A percentile compares a stretch with the other conserved stretches of the same genome.
phyloP scores from a whole-genome alignment of 768 basidiomycete genomes.

The Fomitopsis serialis region DNA sequence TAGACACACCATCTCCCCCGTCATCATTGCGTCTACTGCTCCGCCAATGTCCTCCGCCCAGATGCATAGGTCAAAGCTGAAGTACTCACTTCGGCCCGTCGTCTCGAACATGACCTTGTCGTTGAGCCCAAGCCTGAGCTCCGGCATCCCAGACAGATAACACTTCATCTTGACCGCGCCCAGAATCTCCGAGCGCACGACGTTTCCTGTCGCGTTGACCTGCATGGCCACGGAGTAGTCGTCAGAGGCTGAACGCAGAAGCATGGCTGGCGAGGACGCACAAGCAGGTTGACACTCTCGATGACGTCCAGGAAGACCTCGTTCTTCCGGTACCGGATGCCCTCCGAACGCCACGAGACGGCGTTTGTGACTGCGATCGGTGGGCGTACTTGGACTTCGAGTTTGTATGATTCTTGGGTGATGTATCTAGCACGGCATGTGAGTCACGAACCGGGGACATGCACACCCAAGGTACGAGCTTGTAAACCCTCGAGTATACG shows the following conservation, averaged over 20 bases:
- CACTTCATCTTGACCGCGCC: slow-evolving; percentile 99
- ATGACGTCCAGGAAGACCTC: slow-evolving; percentile 99
- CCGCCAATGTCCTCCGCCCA: too few species aligned
- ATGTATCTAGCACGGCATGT: slow-evolving; percentile 60
- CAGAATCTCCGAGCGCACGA: slow-evolving; percentile 94
- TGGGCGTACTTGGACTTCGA: slow-evolving; percentile 87
- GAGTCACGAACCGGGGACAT: not conserved
- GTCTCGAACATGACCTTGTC: slow-evolving; percentile 99
- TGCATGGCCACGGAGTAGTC: slow-evolving; percentile 22
- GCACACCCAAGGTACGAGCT: too few species aligned
- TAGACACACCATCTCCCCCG: too few species aligned
- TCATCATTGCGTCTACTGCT: too few species aligned
- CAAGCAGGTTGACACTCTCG: slow-evolving; percentile 94
- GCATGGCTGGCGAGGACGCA: slow-evolving; percentile 33
- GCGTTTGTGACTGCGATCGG: slow-evolving; percentile 98
- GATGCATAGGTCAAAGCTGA: too few species aligned
- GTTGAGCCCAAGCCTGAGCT: slow-evolving; percentile 89
- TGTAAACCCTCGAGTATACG: too few species aligned
- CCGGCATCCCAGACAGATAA: slow-evolving; percentile 99
- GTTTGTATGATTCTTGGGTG: slow-evolving; percentile 97
- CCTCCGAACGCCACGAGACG: slow-evolving; percentile 97
- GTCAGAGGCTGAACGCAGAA: not conserved
- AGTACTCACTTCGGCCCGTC: slow-evolving; percentile 81
- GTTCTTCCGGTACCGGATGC: slow-evolving; percentile 96
- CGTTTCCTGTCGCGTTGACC: slow-evolving; percentile 97